Percentiles rank a stretch among this genome's conserved stretches.
Evolutionary conservation across 495 filamentous ascomycete species (phyloP).

Genomic region (Margaritispora aquatica): DNA sequence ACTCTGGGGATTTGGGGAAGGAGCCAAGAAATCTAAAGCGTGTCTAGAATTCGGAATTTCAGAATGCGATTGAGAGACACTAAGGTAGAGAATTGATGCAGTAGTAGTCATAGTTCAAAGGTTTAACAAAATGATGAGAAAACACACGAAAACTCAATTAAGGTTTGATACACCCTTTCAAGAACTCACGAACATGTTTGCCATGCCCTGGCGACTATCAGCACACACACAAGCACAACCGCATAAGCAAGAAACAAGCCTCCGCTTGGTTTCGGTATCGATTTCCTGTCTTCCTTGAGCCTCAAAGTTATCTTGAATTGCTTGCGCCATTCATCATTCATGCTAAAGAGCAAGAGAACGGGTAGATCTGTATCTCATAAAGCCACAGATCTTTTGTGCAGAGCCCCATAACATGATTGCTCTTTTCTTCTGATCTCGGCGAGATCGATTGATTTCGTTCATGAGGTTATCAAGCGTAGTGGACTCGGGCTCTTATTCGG

Average conservation of each 20-base stretch:
- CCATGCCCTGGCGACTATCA: no score
- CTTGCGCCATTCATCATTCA: not conserved
- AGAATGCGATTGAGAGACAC: no score
- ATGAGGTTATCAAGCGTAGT: not conserved
- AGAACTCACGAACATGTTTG: no score
- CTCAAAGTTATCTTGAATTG: not conserved
- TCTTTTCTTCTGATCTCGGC: no score
- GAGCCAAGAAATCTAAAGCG: not conserved
- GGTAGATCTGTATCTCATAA: not conserved
- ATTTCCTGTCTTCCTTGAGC: not conserved
- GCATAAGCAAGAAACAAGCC: not conserved
- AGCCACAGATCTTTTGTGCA: not conserved
- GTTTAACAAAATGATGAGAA: not conserved
- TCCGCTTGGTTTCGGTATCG: not conserved
- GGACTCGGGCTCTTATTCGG: not conserved
- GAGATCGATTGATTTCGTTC: no score
- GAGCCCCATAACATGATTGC: not conserved
- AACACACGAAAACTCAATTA: no score
- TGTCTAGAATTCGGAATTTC: no score
- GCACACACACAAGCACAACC: no score
- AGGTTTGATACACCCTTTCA: no score
- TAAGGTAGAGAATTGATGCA: no score
- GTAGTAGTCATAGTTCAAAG: no score
- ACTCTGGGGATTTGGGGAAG: not conserved
- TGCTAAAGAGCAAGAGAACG: not conserved